phyloP scores from a whole-genome alignment of 441 rosid species.

The Cnidoscolus chayamansa region DNA sequence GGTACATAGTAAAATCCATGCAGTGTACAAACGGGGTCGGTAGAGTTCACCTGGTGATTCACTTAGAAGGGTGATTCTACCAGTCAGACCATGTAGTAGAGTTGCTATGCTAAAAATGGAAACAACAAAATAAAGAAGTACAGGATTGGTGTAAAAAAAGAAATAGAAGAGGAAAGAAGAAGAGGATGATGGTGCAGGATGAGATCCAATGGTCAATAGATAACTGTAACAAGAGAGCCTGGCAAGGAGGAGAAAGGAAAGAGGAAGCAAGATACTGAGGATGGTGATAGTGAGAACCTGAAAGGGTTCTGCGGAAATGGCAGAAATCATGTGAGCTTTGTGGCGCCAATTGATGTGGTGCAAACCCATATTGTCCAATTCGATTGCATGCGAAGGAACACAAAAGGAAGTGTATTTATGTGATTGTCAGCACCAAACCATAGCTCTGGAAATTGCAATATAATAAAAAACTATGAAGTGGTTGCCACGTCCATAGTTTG shows the following conservation, averaged over 20 bases:
- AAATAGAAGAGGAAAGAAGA: slow-evolving; percentile 31
- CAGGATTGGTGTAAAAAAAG: slow-evolving; percentile 33
- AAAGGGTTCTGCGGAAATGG: slow-evolving; percentile 35
- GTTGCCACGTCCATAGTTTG: slow-evolving; percentile 59
- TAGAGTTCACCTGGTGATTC: slow-evolving; percentile 25
- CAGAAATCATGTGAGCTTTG: slow-evolving; percentile 6
- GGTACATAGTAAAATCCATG: slow-evolving; percentile 60
- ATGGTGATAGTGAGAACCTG: slow-evolving; percentile 51
- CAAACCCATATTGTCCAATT: slow-evolving; percentile 23
- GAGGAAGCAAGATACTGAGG: slow-evolving; percentile 70
- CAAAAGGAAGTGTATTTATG: slow-evolving; percentile 16
- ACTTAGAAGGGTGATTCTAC: slow-evolving; percentile 29
- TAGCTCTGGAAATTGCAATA: slow-evolving; percentile 24
- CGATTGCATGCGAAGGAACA: slow-evolving; percentile 16
- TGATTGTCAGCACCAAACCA: background rate
- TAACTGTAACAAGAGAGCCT: slow-evolving; percentile 52
- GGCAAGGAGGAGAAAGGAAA: slow-evolving; percentile 71
- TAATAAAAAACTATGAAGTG: slow-evolving; percentile 31
- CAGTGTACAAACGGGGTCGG: slow-evolving; percentile 38
- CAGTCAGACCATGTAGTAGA: slow-evolving; percentile 55
- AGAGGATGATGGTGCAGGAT: slow-evolving; percentile 6
- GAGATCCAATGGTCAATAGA: slow-evolving; percentile 19
- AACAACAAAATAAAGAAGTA: slow-evolving; percentile 40
- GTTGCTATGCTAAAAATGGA: slow-evolving; percentile 45
- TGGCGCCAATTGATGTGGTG: slow-evolving; percentile 16